Evolutionary conservation across 306 rosid genomes (phyloP).

Genomic region (Herpetospermum pedunculosum): DNA sequence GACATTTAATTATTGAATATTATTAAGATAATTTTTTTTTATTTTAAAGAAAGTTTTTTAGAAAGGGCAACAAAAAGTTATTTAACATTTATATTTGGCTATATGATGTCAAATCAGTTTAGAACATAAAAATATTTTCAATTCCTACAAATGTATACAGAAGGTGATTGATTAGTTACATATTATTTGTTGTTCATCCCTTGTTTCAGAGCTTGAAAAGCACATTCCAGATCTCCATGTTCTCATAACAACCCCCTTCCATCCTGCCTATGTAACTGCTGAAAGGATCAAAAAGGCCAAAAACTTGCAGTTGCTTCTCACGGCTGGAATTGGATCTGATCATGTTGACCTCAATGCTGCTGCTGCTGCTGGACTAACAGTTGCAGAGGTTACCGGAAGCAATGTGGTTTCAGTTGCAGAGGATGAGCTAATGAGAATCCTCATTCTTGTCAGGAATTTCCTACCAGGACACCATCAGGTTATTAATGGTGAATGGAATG

Average conservation of each 20-base stretch:
- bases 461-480: conserved; percentile 76
- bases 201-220: conserved; percentile 67
- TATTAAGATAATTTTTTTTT: not conserved
- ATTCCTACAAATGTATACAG: not conserved
- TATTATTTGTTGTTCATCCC: not conserved
- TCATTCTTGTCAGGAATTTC: conserved; percentile 76
- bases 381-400: conserved; percentile 96
- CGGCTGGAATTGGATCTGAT: conserved; percentile 93
- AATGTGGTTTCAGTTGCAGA: conserved; percentile 88
- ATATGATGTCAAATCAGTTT: not conserved
- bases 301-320: conserved; percentile 69
- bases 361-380: conserved; percentile 86
- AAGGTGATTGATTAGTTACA: not conserved
- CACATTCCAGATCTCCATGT: conserved; percentile 82
- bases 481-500: conserved; percentile 75
- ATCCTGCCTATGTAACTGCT: conserved; percentile 92
- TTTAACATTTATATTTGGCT: not conserved
- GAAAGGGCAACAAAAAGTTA: not conserved
- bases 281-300: conserved; percentile 89
- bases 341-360: conserved; percentile 90
- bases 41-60: not conserved
- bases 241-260: conserved; percentile 88
- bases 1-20: not conserved
- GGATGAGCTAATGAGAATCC: conserved; percentile 91
- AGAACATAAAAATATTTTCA: not conserved